Base-by-base conservation (phyloP, 441 rosid genomes). In the Raphanus hybrid region DNA sequence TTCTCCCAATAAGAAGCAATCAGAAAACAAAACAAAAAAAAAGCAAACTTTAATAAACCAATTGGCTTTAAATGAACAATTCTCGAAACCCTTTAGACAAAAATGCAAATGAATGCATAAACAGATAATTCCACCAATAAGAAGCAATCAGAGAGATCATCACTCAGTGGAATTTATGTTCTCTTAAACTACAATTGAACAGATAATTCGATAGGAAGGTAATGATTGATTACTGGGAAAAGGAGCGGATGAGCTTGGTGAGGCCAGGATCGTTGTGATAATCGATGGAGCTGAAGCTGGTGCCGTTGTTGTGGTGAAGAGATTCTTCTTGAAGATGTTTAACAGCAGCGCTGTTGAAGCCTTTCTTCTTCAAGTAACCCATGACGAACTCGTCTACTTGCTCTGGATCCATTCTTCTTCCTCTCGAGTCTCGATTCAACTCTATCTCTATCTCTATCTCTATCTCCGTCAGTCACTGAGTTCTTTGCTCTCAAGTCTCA, bases 321-420 rank as follows among this genome's bases (percentile, higher is more conserved):
- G 85, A 89, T 2, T 89, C 89, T 32, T 86, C 18, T 18, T 18
- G 86, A 55, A 89, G 84, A 55, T 80, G 86, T 65, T 77, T 81
- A 15, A 18, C 18, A 18, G 72, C 79, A 76, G 83, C 73, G 65
- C 72, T 85, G 62, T 74, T 85, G 82, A 91, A 91, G 0, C 95
- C 98, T 62, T 84, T 91, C 91, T 91, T 93, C 84, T 87, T 89
- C 90, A 90, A 67, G 80, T 87, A 89, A 9, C 87, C 80, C 55
- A 85, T 81, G 12, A 92, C 94, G 64, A 90, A 90, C 58, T 82
- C 87, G 54, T 82, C 71, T 2, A 81, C 18, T 59, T 70, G 81
- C 57, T 77, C 84, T 69, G 66, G 70, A 62, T 81, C 84, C 84
- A 81, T 81, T 3, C 70, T 37, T 35, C 41, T 8, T 35, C 10